Evolutionary conservation across 768 basidiomycete species (phyloP), one percentile per base, ranked within the genome.

Genomic region (Suillus subaureus): DNA sequence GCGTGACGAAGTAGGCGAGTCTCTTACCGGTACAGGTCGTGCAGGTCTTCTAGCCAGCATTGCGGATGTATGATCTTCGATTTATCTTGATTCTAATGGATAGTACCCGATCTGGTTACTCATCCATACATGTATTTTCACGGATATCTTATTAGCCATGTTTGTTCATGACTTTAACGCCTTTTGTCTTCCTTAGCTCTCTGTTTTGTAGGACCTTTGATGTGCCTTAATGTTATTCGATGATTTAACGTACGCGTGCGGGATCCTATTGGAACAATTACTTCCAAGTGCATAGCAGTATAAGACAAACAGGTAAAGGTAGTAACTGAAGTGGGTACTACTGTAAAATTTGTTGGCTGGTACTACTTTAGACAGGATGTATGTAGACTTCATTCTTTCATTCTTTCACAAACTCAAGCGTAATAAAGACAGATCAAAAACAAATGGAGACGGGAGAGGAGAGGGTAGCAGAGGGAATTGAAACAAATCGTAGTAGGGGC

Each of bases 401-500:
- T 68, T 39, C 61, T 23, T 65, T 62, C 61, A 55, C 65, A 66
- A 37, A 49, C 66, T 49, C 49, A 15, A 62, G 47, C 56, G 54
- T 61, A 47, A 55, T 57, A 58, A 66, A 69, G 61, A 75, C 77
- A 76, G 75, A 75, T 77, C 77, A 72, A 76, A 68, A 72, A 73
- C 70, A 70, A 67, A 62, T 62, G 7, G 61, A 33, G 31, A 69
- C 65, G 40, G 68, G 74, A 66, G 68, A 70, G 68, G 66, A 68
- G 61, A 42, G 9, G 40, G 58, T 40, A 60, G 58, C 58, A 60
- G 58, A 42, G 76, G 61, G 72, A 68, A 71, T 71, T 69, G 74
- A 61, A 64, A 76, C 77, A 77, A 77, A 75, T 75, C 77, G 71
- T 75, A 70, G 77, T 66, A 70, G 70, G 68, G 70, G 72, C 72